Evolutionary conservation across 257 asterid genomes (phyloP).

Genomic region (Thymus quinquecostatus): DNA sequence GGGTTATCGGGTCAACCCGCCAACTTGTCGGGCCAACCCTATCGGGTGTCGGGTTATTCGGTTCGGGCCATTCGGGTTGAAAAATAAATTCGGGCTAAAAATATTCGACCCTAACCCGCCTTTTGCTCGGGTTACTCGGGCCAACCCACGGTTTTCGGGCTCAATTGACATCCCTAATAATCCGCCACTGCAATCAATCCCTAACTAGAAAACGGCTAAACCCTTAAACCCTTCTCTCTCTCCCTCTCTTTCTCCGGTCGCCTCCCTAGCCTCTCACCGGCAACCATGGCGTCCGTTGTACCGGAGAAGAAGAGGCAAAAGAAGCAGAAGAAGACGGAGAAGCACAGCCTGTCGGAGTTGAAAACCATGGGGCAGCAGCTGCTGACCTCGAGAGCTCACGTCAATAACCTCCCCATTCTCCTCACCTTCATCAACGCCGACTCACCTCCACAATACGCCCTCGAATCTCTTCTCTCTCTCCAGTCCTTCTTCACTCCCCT

Average conservation of each 20-base stretch:
- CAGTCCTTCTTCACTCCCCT: conserved; percentile 87
- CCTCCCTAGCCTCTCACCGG: conserved; percentile 8
- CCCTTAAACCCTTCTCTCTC: not conserved
- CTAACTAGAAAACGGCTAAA: not conserved
- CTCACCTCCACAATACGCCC: conserved; percentile 57
- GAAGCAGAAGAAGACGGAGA: conserved; percentile 34
- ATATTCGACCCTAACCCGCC: no score
- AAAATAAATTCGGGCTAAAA: no score
- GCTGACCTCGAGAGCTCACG: conserved; percentile 66
- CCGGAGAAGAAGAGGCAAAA: conserved; percentile 41
- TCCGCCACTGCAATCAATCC: not conserved
- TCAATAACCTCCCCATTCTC: conserved; percentile 76
- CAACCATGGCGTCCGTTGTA: conserved; percentile 36
- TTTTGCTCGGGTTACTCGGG: no score
- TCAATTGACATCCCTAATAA: no score
- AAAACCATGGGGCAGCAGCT: conserved; percentile 70
- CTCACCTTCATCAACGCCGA: conserved; percentile 53
- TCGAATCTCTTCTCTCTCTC: conserved; percentile 78
- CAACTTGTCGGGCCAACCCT: no score
- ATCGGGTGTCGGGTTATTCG: no score
- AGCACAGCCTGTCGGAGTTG: conserved; percentile 43
- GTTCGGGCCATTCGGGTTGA: no score
- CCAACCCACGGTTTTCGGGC: no score
- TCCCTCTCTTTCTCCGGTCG: not conserved
- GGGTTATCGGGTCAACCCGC: no score